These are phyloP conservation scores for Kwoniella sp. DNA, from an alignment of 768 basidiomycete species.

Conservation along the genomic window DNA sequence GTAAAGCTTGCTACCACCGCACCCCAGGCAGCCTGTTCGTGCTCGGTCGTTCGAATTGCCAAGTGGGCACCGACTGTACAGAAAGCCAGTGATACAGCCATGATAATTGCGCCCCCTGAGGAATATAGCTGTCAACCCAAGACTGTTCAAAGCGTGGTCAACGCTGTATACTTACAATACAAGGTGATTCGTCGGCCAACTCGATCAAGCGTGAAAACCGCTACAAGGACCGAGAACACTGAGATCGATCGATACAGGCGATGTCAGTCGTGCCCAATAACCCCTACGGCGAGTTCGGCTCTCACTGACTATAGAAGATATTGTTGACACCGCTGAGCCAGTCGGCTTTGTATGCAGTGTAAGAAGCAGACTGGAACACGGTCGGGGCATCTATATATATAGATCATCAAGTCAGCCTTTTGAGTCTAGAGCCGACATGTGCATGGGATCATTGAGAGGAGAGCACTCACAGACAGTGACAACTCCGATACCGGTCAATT, in stretches of 20 bases:
- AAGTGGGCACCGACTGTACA: slow-evolving; percentile 22
- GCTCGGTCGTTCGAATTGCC: slow-evolving; percentile 3
- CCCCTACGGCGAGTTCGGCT: no score
- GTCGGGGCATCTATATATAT: slow-evolving; percentile 22
- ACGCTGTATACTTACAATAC: slow-evolving; percentile 17
- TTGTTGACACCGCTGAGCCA: slow-evolving; percentile 39
- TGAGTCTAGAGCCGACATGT: no score
- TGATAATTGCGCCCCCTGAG: slow-evolving; percentile 26
- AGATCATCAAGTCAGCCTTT: not conserved
- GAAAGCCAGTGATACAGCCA: slow-evolving; percentile 25
- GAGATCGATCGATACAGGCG: not conserved
- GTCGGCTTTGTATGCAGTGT: slow-evolving; percentile 27
- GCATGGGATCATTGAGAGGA: not conserved
- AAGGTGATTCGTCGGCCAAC: slow-evolving; percentile 33
- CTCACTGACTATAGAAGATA: slow-evolving; percentile 32
- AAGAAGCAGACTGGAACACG: slow-evolving; percentile 37
- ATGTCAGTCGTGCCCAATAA: no score
- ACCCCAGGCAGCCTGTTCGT: slow-evolving; percentile 12
- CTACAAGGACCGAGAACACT: slow-evolving; percentile 29
- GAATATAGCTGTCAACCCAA: no score
- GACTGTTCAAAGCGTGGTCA: not conserved
- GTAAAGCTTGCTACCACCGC: slow-evolving; percentile 26
- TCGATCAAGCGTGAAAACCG: slow-evolving; percentile 35
- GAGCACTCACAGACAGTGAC: slow-evolving; percentile 25
- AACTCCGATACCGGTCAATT: slow-evolving; percentile 32